Evolutionary conservation across 345 rosid genomes (phyloP).

Genomic region (Melaleuca alternifolia): DNA sequence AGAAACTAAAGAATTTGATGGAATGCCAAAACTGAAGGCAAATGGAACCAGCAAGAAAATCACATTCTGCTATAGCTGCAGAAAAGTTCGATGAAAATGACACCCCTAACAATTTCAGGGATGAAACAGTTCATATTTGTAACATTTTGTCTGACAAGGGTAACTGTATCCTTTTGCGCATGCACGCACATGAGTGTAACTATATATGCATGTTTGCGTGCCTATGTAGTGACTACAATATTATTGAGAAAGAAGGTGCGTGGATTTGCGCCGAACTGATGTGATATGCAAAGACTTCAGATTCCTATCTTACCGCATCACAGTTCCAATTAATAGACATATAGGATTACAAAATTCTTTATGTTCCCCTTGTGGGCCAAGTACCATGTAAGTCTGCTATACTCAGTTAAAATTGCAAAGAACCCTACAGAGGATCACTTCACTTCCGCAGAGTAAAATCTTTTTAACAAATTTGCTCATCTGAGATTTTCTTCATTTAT

Average conservation of each 20-base stretch:
- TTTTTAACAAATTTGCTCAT: not conserved
- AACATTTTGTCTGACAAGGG: not conserved
- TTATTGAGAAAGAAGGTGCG: not conserved
- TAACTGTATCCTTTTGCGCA: not conserved
- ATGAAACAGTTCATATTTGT: not conserved
- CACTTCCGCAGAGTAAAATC: not conserved
- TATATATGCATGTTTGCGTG: not conserved
- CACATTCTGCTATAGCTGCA: not conserved
- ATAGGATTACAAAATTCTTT: not conserved
- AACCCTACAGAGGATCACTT: not conserved
- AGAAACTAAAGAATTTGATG: not conserved
- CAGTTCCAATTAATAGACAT: not conserved
- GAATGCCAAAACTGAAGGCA: not conserved
- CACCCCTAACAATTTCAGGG: not conserved
- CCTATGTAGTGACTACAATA: not conserved
- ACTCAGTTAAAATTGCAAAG: not conserved
- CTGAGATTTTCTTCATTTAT: not conserved
- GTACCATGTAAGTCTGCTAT: not conserved
- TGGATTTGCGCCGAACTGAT: not conserved
- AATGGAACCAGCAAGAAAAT: not conserved
- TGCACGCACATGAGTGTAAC: not conserved
- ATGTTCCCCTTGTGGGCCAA: not conserved
- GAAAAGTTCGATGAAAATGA: not conserved
- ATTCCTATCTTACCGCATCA: not conserved
- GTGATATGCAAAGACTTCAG: not conserved